Base-by-base conservation (phyloP, 495 filamentous ascomycete species). In the Venustampulla echinocandica region DNA sequence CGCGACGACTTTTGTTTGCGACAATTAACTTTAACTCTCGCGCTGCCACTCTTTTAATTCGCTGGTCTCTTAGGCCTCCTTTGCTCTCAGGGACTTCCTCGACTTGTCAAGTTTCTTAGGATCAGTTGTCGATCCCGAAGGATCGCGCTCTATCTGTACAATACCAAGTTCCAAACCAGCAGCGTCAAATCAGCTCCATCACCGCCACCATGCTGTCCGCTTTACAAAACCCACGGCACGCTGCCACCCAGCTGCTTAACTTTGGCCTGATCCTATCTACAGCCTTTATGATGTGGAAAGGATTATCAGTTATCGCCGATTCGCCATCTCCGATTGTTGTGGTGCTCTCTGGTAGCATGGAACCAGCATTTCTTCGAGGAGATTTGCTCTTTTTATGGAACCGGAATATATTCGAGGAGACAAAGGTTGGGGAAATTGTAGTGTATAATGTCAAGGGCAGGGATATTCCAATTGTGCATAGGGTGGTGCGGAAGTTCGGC, bases 231-330 rank as follows among this genome's bases (percentile, higher is more conserved):
- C 82, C 88, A 43, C 86, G 90, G 56, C 88, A 92, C 55, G 76
- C 85, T 25, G 77, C 87, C 52, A 75, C 83, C n/a, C 93, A 97
- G 69, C 63, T 90, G 51, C 80, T 99, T 59, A 96, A 95, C 63
- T 97, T 99, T 63, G 93, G 80, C 5, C 78, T 99, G 34, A 89
- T 97, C 40, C 81, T 97, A 13, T 88, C 84, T 11, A 95, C 90
- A 2, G 90, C 90, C 0, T 95, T 96, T 63, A 96, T 95, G 90
- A 79, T 95, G 64, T 97, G 90, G 92, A 98, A 98, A 67, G 85
- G 85, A 6, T 77, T 98, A 35, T 92, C 86, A 18, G 79, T 98
- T 4, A 73, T 81, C 50, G 79, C 88, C 32, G 81, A 92, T 54
- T 93, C 85, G 2, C 87, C 87, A 25, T 90, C 83, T 1, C 92